Evolutionary conservation across 345 rosid species (phyloP).

Genomic region (Brassica cretica): DNA sequence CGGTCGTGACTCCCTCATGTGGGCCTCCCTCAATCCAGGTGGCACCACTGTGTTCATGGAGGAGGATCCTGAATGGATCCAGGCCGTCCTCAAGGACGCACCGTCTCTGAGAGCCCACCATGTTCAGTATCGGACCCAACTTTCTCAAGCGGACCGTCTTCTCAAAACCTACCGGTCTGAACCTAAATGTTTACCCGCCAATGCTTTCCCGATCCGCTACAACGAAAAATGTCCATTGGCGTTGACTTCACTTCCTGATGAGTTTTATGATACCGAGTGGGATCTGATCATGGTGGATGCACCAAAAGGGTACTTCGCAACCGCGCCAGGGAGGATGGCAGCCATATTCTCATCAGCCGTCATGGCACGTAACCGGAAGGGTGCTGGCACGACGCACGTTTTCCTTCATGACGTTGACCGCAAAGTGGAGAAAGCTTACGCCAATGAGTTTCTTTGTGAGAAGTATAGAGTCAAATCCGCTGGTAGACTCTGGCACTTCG

Average conservation of each 20-base stretch:
- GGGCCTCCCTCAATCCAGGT: constrained; percentile 67
- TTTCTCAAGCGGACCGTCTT: constrained; percentile 48
- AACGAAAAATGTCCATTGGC: constrained; percentile 61
- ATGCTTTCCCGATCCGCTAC: constrained; percentile 55
- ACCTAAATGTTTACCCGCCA: constrained; percentile 49
- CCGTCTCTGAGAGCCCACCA: constrained; percentile 59
- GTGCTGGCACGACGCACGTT: constrained; percentile 69
- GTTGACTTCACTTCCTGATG: constrained; percentile 68
- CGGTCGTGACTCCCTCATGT: constrained; percentile 74
- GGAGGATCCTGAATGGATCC: constrained; percentile 70
- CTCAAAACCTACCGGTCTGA: constrained; percentile 46
- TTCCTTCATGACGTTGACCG: constrained; percentile 72
- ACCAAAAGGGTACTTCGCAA: constrained; percentile 67
- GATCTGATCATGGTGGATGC: constrained; percentile 89
- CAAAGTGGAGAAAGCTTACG: constrained; percentile 61
- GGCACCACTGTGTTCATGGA: constrained; percentile 76
- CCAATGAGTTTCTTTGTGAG: constrained; percentile 63
- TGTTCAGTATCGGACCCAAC: constrained; percentile 67
- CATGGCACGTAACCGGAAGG: constrained; percentile 71
- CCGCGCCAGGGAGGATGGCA: constrained; percentile 78
- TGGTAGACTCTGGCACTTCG: constrained; percentile 72
- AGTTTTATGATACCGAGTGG: constrained; percentile 77
- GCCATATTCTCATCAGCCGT: constrained; percentile 82
- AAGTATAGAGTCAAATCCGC: constrained; percentile 53
- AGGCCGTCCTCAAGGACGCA: constrained; percentile 48